Evolutionary conservation across 208 protist genomes (phyloP).

Genomic region (Crithidia brevicula): DNA sequence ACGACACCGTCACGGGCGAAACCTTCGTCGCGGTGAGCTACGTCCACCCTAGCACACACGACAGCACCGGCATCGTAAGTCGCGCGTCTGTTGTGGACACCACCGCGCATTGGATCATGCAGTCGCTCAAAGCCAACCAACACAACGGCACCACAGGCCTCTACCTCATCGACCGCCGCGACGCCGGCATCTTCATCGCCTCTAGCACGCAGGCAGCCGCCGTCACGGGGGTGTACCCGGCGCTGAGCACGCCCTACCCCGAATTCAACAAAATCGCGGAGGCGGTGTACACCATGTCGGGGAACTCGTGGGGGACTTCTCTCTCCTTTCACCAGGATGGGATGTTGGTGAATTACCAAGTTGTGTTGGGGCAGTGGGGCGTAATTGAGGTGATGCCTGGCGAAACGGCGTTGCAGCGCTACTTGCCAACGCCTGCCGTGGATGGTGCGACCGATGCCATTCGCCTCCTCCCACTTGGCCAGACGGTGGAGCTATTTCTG

Average conservation of each 20-base stretch:
- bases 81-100: constrained; percentile 44
- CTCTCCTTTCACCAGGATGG: constrained; percentile 39
- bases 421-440: constrained; percentile 54
- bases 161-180: constrained; percentile 53
- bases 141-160: constrained; percentile 42
- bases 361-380: constrained; percentile 49
- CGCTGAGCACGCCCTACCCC: constrained; percentile 37
- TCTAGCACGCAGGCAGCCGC: constrained; percentile 18
- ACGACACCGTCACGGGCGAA: constrained; percentile 26
- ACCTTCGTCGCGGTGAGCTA: constrained; percentile 36
- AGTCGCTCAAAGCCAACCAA: constrained; percentile 25
- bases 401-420: constrained; percentile 45
- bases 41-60: constrained; percentile 40
- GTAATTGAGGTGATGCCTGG: constrained; percentile 62
- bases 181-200: constrained; percentile 42
- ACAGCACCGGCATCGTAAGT: constrained; percentile 26
- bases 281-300: constrained; percentile 33
- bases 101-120: constrained; percentile 33
- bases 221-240: constrained; percentile 32
- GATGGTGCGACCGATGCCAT: constrained; percentile 53
- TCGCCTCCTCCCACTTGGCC: constrained; percentile 44
- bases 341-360: constrained; percentile 53
- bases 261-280: constrained; percentile 42
- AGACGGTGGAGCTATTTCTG: constrained; percentile 53
- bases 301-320: constrained; percentile 30